Evolutionary conservation across 1,284 basidiomycete species (phyloP).

Genomic region (Ceratobasidium papillatum): DNA sequence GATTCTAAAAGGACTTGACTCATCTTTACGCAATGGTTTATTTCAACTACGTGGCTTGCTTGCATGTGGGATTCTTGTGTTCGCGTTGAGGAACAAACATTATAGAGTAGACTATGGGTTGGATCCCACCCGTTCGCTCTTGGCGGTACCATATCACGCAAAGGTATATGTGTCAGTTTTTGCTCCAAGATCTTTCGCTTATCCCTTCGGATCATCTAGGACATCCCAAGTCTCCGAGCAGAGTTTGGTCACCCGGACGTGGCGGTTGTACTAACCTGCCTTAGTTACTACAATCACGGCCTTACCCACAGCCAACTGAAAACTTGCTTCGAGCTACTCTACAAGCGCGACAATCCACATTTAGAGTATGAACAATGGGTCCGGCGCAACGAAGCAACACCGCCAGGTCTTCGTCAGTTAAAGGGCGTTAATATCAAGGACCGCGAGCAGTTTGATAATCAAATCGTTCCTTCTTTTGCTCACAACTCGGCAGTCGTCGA

Average conservation of each 20-base stretch:
- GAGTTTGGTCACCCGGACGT: slow-evolving; percentile 60
- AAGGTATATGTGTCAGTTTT: slow-evolving; percentile 44
- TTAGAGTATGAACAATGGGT: slow-evolving; percentile 34
- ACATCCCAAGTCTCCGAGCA: slow-evolving; percentile 59
- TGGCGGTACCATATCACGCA: slow-evolving; percentile 64
- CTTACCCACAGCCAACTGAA: slow-evolving; percentile 5
- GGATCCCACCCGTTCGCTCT: slow-evolving; percentile 53
- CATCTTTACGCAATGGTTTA: not conserved
- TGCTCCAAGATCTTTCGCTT: not conserved
- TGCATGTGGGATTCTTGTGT: not conserved
- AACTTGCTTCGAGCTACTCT: slow-evolving; percentile 22
- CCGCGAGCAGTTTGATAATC: slow-evolving; percentile 50
- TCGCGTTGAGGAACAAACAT: not conserved
- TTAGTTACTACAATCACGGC: slow-evolving; percentile 29
- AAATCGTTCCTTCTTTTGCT: slow-evolving; percentile 53
- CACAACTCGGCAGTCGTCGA: slow-evolving; percentile 57
- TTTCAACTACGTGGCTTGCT: not conserved
- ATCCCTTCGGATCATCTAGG: slow-evolving; percentile 53
- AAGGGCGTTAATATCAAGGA: slow-evolving; percentile 58
- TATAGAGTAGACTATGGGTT: not conserved
- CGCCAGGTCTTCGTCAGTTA: slow-evolving; percentile 42
- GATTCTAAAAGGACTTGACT: not conserved
- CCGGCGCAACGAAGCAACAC: not conserved
- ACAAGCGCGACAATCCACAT: slow-evolving; percentile 24
- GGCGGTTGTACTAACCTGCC: slow-evolving; percentile 25